These are phyloP conservation scores for Blastocystis sp. DNA, from an alignment of 352 stramenopile species.

Conservation along the genomic window DNA sequence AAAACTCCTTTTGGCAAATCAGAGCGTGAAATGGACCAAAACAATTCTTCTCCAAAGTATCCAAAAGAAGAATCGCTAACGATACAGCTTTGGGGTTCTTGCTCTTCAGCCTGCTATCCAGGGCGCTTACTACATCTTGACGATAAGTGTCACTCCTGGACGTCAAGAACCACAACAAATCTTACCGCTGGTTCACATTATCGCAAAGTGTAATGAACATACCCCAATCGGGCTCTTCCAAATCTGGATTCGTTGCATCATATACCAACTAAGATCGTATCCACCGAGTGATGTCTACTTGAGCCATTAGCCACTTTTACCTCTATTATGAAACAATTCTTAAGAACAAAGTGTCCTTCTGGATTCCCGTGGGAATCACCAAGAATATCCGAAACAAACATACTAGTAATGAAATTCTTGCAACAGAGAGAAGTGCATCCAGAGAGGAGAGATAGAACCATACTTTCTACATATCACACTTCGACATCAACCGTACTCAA, in stretches of 20 bases:
- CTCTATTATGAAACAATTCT: too few species aligned
- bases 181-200: slow-evolving; percentile 56
- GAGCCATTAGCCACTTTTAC: not conserved
- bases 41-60: slow-evolving; percentile 62
- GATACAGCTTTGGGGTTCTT: slow-evolving; percentile 48
- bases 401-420: slow-evolving; percentile 30
- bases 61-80: slow-evolving; percentile 46
- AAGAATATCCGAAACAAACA: not conserved
- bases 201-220: slow-evolving; percentile 59
- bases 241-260: slow-evolving; percentile 60
- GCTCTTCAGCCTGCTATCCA: slow-evolving; percentile 47
- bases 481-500: not conserved
- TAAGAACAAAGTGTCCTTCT: not conserved
- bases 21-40: slow-evolving; percentile 22
- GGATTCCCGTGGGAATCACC: not conserved
- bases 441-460: not conserved
- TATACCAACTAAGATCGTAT: slow-evolving; percentile 52
- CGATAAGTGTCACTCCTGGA: slow-evolving; percentile 21
- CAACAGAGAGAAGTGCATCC: slow-evolving; percentile 52
- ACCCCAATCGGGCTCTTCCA: slow-evolving; percentile 57
- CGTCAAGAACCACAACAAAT: not conserved
- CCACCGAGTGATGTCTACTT: not conserved
- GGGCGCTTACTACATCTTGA: slow-evolving; percentile 34
- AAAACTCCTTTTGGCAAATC: slow-evolving; percentile 58
- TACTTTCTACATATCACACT: slow-evolving; percentile 9